Percentiles rank a stretch among this genome's conserved stretches.
These are phyloP conservation scores for Coemansia sp. DNA, from an alignment of 192 early-diverging fungal genomes.

Conservation along the genomic window DNA sequence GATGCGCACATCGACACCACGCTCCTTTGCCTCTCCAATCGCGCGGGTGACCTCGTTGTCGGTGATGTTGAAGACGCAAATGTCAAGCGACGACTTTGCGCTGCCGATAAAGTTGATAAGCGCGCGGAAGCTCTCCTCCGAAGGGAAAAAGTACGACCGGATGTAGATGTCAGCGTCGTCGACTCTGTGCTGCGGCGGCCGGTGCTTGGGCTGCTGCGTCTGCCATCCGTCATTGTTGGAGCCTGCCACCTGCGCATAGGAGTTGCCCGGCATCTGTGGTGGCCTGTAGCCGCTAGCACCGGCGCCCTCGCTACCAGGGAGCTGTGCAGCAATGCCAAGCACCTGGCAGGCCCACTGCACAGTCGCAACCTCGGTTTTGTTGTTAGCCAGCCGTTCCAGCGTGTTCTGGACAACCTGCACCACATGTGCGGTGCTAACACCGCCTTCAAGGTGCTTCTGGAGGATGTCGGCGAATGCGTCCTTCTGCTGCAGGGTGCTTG, in stretches of 20 bases:
- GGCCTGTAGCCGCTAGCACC: slow-evolving; percentile 22
- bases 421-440: slow-evolving; percentile 20
- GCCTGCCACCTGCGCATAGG: slow-evolving; percentile 36
- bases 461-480: slow-evolving; percentile 45
- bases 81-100: slow-evolving; percentile 63
- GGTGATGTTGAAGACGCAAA: slow-evolving; percentile 74
- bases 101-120: slow-evolving; percentile 58
- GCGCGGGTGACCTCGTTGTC: slow-evolving; percentile 71
- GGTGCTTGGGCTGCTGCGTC: slow-evolving; percentile 14
- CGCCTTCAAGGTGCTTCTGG: slow-evolving; percentile 36
- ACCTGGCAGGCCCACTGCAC: slow-evolving; percentile 52
- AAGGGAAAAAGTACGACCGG: slow-evolving; percentile 63
- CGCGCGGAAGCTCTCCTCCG: slow-evolving; percentile 60
- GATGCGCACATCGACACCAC: slow-evolving; percentile 64
- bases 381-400: slow-evolving; percentile 36
- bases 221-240: slow-evolving; percentile 29
- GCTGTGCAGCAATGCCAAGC: slow-evolving; percentile 25
- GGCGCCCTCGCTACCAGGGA: neutral
- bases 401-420: slow-evolving; percentile 32
- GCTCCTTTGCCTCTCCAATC: slow-evolving; percentile 61
- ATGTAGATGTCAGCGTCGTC: slow-evolving; percentile 32
- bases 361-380: slow-evolving; percentile 30
- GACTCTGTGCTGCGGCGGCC: slow-evolving; percentile 11
- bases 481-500: slow-evolving; percentile 35
- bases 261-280: slow-evolving; percentile 17